phyloP scores from a whole-genome alignment of 2,329 filamentous ascomycete species.

The Clarireedia hainanense region DNA sequence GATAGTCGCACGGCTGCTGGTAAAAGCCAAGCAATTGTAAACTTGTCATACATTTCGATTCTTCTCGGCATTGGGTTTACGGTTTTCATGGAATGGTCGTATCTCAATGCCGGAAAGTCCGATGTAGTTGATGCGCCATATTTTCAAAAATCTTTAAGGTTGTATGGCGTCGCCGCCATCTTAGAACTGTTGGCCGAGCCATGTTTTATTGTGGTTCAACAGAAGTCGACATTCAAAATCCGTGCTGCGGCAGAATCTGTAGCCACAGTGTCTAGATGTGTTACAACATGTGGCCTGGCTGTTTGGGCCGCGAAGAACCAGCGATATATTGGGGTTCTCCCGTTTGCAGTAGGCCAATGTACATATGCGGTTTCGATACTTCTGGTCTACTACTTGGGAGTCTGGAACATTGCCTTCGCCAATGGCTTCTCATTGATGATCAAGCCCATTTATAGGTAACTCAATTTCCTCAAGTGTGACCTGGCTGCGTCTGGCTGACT shows the following conservation, averaged over 20 bases:
- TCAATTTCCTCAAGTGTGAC: neutral
- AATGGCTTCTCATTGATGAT: conserved; percentile 64
- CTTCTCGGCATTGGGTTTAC: conserved; percentile 59
- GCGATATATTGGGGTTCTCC: conserved; percentile 63
- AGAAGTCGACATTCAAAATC: conserved; percentile 69
- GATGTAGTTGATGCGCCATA: conserved; percentile 51
- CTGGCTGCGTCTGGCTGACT: neutral
- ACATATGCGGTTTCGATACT: conserved; percentile 65
- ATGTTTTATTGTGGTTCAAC: conserved; percentile 80
- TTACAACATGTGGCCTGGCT: conserved; percentile 64
- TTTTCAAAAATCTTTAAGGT: conserved; percentile 44
- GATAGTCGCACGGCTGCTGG: conserved; percentile 26
- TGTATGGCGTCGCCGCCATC: conserved; percentile 50
- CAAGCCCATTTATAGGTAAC: conserved; percentile 30
- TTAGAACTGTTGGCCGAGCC: conserved; percentile 82
- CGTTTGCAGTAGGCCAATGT: conserved; percentile 83
- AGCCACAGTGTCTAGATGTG: conserved; percentile 71
- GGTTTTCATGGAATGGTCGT: conserved; percentile 56
- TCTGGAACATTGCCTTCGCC: conserved; percentile 44
- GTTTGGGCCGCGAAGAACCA: conserved; percentile 48
- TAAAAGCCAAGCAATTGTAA: conserved; percentile 69
- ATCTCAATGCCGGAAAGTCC: conserved; percentile 45
- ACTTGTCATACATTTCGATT: conserved; percentile 76
- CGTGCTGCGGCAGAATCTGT: conserved; percentile 76
- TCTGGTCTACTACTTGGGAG: conserved; percentile 59